Evolutionary conservation across 2,329 filamentous ascomycete species (phyloP), one percentile per base, ranked within the genome.

Genomic region (Hirsutella minnesotensis): DNA sequence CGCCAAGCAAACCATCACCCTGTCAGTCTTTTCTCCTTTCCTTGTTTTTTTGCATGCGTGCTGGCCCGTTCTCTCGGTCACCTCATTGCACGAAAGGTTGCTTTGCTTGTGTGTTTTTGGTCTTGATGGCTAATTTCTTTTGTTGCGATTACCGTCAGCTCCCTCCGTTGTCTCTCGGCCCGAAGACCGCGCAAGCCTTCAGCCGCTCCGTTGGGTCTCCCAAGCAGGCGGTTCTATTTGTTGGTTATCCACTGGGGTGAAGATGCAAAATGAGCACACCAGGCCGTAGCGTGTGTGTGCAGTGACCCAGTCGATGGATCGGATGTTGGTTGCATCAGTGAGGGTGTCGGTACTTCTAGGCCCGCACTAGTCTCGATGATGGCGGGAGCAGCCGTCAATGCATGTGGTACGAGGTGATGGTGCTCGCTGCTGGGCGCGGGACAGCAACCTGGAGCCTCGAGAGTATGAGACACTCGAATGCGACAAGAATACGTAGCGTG

Each of bases 1-100:
- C 29, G 34, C 38, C 43, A 42, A 35, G 44, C 46, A 43, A 43
- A 36, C 43, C 42, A 48, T 44, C 19, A 40, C 20, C 18, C 10
- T 16, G 20, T 27, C 5, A 44, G 46, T 48, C 39, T 48, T 33
- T 46, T 29, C 36, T 29, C 33, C 36, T 38, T 18, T 29, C 27
- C 33, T 31, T 36, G 38, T 30, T 30, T 34, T 34, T 34, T 34
- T 16, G 9, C 16, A 15, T 7, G 22, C 15, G n/a, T 19, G 15
- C 10, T 22, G 24, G 15, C 20, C 16, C 13, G 18, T 22, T 18
- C n/a, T 21, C 13, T 9, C n/a, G 5, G 33, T n/a, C n/a, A 13
- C 34, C 33, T 27, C 12, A 27, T 27, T 27, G 7, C 12, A 12
- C 24, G 24, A 27, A 27, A 12, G 24, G 12, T 27, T 27, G 24